These are phyloP conservation scores for Russula compacta DNA, from an alignment of 768 basidiomycete species.

Conservation along the genomic window DNA sequence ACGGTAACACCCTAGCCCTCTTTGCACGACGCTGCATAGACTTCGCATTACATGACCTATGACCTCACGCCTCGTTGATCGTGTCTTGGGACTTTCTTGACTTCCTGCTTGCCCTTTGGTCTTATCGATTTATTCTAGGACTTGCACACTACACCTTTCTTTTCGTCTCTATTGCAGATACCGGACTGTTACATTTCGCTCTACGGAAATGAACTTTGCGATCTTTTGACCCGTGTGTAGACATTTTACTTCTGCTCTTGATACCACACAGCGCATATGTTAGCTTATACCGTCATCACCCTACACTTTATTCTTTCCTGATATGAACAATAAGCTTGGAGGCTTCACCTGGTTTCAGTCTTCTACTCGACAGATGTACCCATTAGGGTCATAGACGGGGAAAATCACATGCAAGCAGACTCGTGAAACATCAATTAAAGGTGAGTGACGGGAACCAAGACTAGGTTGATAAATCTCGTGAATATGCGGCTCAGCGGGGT, in stretches of 20 bases:
- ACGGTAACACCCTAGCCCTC: constrained; percentile 3
- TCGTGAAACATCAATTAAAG: neutral
- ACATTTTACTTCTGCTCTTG: constrained; percentile 1
- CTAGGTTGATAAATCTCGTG: too few relatives aligned
- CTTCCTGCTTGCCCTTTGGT: neutral
- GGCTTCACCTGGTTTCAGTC: neutral
- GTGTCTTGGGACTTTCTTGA: neutral
- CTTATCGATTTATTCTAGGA: neutral
- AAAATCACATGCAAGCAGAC: neutral
- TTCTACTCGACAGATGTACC: neutral
- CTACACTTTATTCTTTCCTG: constrained; percentile 1
- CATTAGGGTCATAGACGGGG: neutral
- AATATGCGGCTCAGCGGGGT: neutral
- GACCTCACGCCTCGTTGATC: constrained; percentile 6
- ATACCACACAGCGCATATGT: constrained; percentile 11
- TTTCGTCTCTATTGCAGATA: neutral
- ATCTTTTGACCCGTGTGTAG: neutral
- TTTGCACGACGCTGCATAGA: constrained; percentile 10
- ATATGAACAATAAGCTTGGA: constrained; percentile 2
- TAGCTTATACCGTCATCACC: constrained; percentile 10
- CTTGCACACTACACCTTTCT: neutral
- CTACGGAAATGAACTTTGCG: neutral
- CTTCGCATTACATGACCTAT: constrained; percentile 12
- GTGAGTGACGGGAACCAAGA: neutral
- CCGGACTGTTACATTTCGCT: neutral